These are phyloP conservation scores for Parmelia sp. DNA, from an alignment of 495 filamentous ascomycete species.

Conservation along the genomic window DNA sequence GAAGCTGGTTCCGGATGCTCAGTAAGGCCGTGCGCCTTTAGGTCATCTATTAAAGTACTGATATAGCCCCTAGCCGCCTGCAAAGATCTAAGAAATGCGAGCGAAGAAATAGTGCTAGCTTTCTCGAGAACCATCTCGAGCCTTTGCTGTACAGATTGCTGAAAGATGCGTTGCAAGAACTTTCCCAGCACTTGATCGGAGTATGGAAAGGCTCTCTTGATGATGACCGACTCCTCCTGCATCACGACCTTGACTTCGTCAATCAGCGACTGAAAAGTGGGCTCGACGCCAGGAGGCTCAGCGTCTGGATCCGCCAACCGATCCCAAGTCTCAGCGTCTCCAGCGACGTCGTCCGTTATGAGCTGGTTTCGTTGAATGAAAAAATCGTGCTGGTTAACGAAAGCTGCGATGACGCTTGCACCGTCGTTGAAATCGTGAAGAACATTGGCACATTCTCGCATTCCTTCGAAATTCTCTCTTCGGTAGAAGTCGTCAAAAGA, in stretches of 20 bases:
- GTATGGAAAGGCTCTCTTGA: constrained; percentile 91
- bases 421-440: constrained; percentile 95
- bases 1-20: constrained; percentile 91
- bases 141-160: constrained; percentile 93
- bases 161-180: constrained; percentile 92
- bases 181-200: constrained; percentile 87
- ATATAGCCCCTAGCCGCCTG: constrained; percentile 87
- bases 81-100: constrained; percentile 85
- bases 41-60: constrained; percentile 75
- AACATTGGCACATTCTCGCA: constrained; percentile 91
- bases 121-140: constrained; percentile 96
- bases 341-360: constrained; percentile 81
- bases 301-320: constrained; percentile 89
- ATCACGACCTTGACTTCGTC: constrained; percentile 95
- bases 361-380: constrained; percentile 92
- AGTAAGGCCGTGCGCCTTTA: constrained; percentile 90
- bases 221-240: constrained; percentile 92
- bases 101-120: constrained; percentile 78
- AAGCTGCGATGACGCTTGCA: constrained; percentile 84
- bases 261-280: constrained; percentile 81
- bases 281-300: constrained; percentile 83
- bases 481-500: constrained; percentile 97
- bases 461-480: constrained; percentile 88
- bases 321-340: constrained; percentile 81
- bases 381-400: constrained; percentile 98